Conservation (phyloP, 1,139 yeast genomes). For the Suhomyces bribrorum region DNA sequence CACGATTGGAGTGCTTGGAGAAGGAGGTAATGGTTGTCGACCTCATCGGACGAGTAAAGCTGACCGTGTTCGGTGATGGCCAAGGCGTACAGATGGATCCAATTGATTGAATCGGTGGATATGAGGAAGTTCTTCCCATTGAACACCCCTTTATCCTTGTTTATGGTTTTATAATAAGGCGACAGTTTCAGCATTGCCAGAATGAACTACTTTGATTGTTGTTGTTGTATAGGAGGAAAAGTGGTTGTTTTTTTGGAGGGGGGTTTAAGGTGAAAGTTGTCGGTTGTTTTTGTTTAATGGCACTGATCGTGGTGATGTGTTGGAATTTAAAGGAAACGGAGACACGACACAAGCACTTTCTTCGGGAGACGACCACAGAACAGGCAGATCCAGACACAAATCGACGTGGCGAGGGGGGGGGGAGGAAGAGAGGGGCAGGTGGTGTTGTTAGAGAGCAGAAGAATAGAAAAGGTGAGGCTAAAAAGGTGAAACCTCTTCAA, state of each 20-base stretch:
- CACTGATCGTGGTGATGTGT: too few species aligned
- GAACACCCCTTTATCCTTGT: slow-evolving; percentile 40
- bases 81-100: slow-evolving; percentile 38
- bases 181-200: slow-evolving; percentile 20
- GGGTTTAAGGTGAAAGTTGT: too few species aligned
- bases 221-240: too few species aligned
- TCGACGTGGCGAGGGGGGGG: slow-evolving; percentile 1
- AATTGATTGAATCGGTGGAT: slow-evolving; percentile 41
- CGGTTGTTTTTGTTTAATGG: too few species aligned
- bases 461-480: background rate
- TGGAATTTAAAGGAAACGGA: too few species aligned
- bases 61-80: slow-evolving; percentile 41
- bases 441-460: background rate
- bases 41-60: slow-evolving; percentile 37
- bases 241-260: too few species aligned
- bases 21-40: slow-evolving; percentile 35
- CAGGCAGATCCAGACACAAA: too few species aligned
- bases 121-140: slow-evolving; percentile 37
- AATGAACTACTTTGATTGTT: slow-evolving; percentile 5
- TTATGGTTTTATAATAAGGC: slow-evolving; percentile 33
- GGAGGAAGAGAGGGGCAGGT: background rate
- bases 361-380: too few species aligned
- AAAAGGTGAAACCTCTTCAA: background rate
- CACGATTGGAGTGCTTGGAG: slow-evolving; percentile 45
- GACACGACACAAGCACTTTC: too few species aligned